phyloP scores from a whole-genome alignment of 805 yeast genomes.

The Metschnikowia cerradonensis region DNA sequence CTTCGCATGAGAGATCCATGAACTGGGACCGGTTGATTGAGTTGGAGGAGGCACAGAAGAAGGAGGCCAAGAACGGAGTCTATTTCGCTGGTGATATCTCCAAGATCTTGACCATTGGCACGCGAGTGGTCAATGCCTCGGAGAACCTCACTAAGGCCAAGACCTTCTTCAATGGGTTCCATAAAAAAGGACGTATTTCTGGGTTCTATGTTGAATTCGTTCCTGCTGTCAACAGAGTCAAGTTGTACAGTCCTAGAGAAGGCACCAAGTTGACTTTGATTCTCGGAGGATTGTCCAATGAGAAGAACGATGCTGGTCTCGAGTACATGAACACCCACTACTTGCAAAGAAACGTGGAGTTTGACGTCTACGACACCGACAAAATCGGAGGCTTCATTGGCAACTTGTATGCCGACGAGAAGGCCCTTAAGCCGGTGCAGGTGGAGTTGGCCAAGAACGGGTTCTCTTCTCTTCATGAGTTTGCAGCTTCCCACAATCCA shows the following conservation, averaged over 20 bases:
- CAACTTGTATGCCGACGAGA: constrained; percentile 51
- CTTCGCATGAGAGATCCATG: constrained; percentile 59
- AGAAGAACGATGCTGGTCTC: constrained; percentile 42
- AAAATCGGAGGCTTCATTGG: constrained; percentile 82
- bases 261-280: constrained; percentile 65
- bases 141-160: constrained; percentile 69
- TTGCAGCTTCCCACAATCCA: constrained; percentile 57
- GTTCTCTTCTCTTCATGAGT: constrained; percentile 58
- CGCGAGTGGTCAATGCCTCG: constrained; percentile 73
- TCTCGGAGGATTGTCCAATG: constrained; percentile 65
- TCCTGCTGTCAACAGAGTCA: constrained; percentile 62
- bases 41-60: constrained; percentile 57
- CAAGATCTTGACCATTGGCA: constrained; percentile 51
- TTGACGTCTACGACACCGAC: constrained; percentile 67
- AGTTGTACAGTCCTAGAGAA: constrained; percentile 66
- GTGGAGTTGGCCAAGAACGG: constrained; percentile 57
- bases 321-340: constrained; percentile 50
- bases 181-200: constrained; percentile 57
- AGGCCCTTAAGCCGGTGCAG: constrained; percentile 51
- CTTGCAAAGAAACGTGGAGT: constrained; percentile 69
- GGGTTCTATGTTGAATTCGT: constrained; percentile 70
- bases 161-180: constrained; percentile 66
- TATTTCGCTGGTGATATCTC: constrained; percentile 44
- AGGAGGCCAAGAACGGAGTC: constrained; percentile 55
- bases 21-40: constrained; percentile 77